Conservation (phyloP, 345 rosid genomes). For the Xanthoceras sorbifolium region DNA sequence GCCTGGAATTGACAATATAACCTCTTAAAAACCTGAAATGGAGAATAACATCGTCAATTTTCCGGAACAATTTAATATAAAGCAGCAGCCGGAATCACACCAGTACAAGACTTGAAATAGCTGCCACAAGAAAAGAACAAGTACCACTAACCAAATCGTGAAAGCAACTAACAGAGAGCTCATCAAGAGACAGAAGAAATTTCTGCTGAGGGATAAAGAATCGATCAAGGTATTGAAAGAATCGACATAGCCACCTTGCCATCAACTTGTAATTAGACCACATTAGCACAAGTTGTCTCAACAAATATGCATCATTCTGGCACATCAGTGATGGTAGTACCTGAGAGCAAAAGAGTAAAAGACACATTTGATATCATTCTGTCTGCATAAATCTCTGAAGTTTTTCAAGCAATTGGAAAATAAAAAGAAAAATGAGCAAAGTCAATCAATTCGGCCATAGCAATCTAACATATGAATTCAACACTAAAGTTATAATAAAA, state of each 20-base stretch:
- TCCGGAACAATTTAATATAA: background rate
- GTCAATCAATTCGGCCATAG: background rate
- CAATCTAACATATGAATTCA: background rate
- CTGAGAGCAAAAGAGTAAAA: conserved; percentile 10
- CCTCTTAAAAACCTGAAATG: conserved; percentile 29
- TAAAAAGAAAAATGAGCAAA: background rate
- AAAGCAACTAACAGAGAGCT: conserved; percentile 20
- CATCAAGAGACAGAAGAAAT: conserved; percentile 16
- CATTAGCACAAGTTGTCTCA: conserved; percentile 27
- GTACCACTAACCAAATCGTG: conserved; percentile 22
- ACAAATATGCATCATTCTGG: conserved; percentile 24
- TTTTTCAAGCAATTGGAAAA: background rate
- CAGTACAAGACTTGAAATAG: background rate
- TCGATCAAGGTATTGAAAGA: conserved; percentile 34
- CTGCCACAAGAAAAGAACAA: background rate
- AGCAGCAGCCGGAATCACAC: background rate
- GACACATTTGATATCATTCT: background rate
- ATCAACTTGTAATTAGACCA: conserved; percentile 38
- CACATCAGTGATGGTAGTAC: conserved; percentile 22
- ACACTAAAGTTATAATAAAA: too few relatives aligned
- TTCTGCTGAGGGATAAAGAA: conserved; percentile 18
- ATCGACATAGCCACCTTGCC: conserved; percentile 37
- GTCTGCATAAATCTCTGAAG: background rate
- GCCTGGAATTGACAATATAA: conserved; percentile 14
- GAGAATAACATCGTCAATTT: conserved; percentile 5